Evolutionary conservation across 228 moss, liverwort and hornwort genomes (phyloP).

Genomic region (Sphagnum fallax): DNA sequence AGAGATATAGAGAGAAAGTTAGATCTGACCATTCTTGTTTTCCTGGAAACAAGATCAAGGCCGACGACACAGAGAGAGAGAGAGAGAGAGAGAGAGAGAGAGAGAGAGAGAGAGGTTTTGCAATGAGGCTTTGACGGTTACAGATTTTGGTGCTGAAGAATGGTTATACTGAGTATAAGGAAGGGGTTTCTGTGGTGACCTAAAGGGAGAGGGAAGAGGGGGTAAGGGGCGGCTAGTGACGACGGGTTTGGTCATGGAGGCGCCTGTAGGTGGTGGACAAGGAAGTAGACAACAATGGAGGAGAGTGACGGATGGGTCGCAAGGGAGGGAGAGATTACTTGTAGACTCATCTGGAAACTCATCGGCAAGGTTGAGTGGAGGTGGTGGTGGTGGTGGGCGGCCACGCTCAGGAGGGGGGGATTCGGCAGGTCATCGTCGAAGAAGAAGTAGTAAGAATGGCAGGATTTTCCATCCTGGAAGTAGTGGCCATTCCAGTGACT

Average conservation of each 20-base stretch:
- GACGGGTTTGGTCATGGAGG: slow-evolving; percentile 40
- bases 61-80: too few species aligned
- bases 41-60: too few species aligned
- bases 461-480: slow-evolving; percentile 76
- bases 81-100: too few species aligned
- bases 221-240: too few species aligned
- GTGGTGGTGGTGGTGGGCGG: slow-evolving; percentile 31
- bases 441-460: slow-evolving; percentile 76
- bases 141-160: too few species aligned
- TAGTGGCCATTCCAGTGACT: slow-evolving; percentile 90
- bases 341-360: slow-evolving; percentile 57
- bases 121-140: too few species aligned
- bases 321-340: slow-evolving; percentile 67
- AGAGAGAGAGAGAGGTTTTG: too few species aligned
- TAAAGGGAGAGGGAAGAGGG: too few species aligned
- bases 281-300: slow-evolving; percentile 88
- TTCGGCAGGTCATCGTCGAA: slow-evolving; percentile 9
- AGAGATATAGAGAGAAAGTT: too few species aligned
- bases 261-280: slow-evolving; percentile 64
- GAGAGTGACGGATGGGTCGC: slow-evolving; percentile 62
- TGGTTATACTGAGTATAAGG: too few species aligned
- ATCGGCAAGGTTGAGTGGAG: slow-evolving; percentile 19
- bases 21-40: too few species aligned
- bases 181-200: too few species aligned
- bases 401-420: slow-evolving; percentile 58